Conservation (phyloP, 1,284 basidiomycete species). For the Quambalaria eucalypti region DNA sequence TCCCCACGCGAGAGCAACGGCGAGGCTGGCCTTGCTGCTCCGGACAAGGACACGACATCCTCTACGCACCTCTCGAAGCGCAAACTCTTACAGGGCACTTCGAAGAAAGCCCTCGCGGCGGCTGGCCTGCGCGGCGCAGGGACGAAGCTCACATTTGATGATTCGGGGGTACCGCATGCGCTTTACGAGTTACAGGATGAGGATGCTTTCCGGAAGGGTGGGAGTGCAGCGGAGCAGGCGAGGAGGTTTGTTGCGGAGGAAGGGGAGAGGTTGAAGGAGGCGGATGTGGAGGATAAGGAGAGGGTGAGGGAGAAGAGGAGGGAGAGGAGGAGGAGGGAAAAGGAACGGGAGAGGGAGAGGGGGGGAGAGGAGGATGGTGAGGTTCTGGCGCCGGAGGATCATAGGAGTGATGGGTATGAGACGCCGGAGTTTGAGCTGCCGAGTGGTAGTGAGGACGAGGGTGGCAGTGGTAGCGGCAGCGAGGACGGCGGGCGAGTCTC, state of each 20-base stretch:
- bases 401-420: constrained; percentile 33
- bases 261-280: constrained; percentile 75
- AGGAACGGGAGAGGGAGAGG: constrained; percentile 55
- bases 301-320: constrained; percentile 35
- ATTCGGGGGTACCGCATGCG: constrained; percentile 53
- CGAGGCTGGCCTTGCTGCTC: constrained; percentile 33
- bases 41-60: not conserved
- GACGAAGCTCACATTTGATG: constrained; percentile 72
- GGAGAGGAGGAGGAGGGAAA: constrained; percentile 62
- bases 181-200: constrained; percentile 61
- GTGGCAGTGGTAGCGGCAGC: constrained; percentile 9
- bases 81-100: constrained; percentile 62
- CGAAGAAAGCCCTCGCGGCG: constrained; percentile 66
- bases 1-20: not conserved
- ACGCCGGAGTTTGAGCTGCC: constrained; percentile 37
- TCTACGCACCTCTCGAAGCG: constrained; percentile 57
- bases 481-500: too few species aligned
- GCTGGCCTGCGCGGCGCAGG: constrained; percentile 74
- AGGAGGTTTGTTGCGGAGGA: constrained; percentile 66
- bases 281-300: constrained; percentile 49
- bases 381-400: constrained; percentile 47
- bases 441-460: constrained; percentile 8
- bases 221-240: constrained; percentile 63
- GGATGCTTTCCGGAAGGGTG: constrained; percentile 62
- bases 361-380: constrained; percentile 36